A percentile compares a stretch with the other conserved stretches of the same genome.
Conservation (phyloP, 148 eudicot species). For the Rhododendron ovatum region DNA sequence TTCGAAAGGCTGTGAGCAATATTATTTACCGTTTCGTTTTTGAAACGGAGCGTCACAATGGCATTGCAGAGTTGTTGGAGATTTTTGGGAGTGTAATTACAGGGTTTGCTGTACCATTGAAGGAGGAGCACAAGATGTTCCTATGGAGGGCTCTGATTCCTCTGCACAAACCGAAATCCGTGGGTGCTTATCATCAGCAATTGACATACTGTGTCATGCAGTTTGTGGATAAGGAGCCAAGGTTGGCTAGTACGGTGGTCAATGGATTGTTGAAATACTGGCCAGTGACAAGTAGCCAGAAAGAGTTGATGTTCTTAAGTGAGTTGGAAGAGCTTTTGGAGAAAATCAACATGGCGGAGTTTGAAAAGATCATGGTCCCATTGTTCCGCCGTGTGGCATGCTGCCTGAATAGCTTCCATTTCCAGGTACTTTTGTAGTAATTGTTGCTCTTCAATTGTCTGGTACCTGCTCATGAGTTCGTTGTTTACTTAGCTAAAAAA, state of each 20-base stretch:
- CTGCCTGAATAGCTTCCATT: constrained; percentile 50
- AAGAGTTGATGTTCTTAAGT: constrained; percentile 49
- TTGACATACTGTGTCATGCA: constrained; percentile 43
- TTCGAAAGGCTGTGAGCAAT: constrained; percentile 42
- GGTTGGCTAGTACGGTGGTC: constrained; percentile 34
- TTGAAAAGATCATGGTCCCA: constrained; percentile 44
- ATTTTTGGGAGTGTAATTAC: constrained; percentile 53
- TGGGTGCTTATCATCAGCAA: constrained; percentile 46
- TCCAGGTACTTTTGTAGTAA: constrained; percentile 34
- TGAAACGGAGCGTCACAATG: constrained; percentile 48
- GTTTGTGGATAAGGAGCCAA: constrained; percentile 50
- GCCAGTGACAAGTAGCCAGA: constrained; percentile 50
- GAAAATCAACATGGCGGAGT: constrained; percentile 35
- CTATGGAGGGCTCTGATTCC: constrained; percentile 39
- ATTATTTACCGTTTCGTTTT: constrained; percentile 42
- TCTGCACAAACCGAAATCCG: constrained; percentile 52
- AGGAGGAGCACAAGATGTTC: constrained; percentile 53
- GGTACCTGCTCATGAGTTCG: neutral
- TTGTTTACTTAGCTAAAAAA: neutral
- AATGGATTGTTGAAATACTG: constrained; percentile 44
- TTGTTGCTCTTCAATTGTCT: neutral
- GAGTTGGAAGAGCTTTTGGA: constrained; percentile 54
- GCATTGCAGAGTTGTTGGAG: constrained; percentile 51
- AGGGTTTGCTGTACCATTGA: constrained; percentile 51
- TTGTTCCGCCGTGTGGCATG: constrained; percentile 40